phyloP scores from a whole-genome alignment of 305 asterid genomes.

The Ilex paraguariensis region DNA sequence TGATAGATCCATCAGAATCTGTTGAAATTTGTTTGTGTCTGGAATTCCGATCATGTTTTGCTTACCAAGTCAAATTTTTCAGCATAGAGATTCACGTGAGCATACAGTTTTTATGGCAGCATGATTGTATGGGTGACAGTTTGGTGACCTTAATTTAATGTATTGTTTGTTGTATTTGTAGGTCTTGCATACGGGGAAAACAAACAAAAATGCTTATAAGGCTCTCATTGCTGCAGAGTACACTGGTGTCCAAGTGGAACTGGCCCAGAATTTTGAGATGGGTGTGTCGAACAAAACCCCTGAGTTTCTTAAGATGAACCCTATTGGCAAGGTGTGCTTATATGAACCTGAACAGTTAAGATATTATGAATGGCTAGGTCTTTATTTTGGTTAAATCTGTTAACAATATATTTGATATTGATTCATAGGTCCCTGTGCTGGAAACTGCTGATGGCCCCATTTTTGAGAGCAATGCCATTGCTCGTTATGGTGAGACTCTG shows the following conservation, averaged over 20 bases:
- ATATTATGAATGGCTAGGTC: too few species aligned
- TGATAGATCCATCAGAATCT: too few species aligned
- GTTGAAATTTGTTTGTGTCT: too few species aligned
- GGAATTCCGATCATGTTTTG: too few species aligned
- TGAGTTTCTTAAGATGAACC: slow-evolving; percentile 56
- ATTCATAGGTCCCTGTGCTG: background rate
- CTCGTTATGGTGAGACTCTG: background rate
- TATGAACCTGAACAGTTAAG: background rate
- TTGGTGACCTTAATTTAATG: too few species aligned
- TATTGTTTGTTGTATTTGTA: background rate
- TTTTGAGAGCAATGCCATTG: slow-evolving; percentile 4
- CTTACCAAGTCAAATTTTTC: too few species aligned
- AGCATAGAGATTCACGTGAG: too few species aligned
- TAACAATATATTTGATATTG: background rate
- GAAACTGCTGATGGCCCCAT: background rate
- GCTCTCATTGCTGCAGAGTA: slow-evolving; percentile 40
- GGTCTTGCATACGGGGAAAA: background rate
- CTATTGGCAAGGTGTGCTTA: slow-evolving; percentile 41
- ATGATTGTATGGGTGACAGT: too few species aligned
- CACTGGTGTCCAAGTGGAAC: slow-evolving; percentile 35
- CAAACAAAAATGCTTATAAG: background rate
- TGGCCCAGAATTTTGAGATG: slow-evolving; percentile 41
- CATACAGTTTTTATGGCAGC: too few species aligned
- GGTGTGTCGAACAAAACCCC: slow-evolving; percentile 49
- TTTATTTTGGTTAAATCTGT: background rate